phyloP scores from a whole-genome alignment of 257 asterid genomes.

The Scutellaria minor region DNA sequence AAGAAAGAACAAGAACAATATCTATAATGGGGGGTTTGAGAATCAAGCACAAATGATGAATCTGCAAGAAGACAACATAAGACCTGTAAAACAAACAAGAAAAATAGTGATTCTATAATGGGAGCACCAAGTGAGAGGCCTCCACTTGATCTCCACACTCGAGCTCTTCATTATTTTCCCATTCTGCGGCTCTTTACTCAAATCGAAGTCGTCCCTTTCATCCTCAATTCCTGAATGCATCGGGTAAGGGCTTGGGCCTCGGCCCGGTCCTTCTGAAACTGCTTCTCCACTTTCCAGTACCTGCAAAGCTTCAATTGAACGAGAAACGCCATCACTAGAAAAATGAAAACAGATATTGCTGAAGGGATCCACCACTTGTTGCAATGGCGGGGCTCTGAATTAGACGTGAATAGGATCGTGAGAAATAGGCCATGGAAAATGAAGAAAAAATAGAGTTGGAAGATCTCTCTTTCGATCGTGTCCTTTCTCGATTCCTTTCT shows the following conservation, averaged over 20 bases:
- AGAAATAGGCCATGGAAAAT: conserved; percentile 72
- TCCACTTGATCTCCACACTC: too few species aligned
- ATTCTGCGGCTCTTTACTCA: too few species aligned
- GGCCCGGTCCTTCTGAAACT: conserved; percentile 69
- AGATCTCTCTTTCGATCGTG: conserved; percentile 61
- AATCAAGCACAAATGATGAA: too few species aligned
- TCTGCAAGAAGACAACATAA: too few species aligned
- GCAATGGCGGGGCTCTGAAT: conserved; percentile 39
- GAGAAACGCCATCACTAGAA: conserved; percentile 50
- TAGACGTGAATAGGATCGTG: conserved; percentile 68
- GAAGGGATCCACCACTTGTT: conserved; percentile 85
- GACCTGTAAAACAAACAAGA: too few species aligned
- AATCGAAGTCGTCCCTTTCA: too few species aligned
- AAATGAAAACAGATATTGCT: conserved; percentile 48
- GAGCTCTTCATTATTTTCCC: too few species aligned
- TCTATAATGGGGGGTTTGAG: too few species aligned
- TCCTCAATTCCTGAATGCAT: conserved; percentile 88
- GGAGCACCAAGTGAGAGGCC: too few species aligned
- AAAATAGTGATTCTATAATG: too few species aligned
- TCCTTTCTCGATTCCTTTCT: conserved; percentile 70
- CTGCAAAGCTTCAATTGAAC: conserved; percentile 75
- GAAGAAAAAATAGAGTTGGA: conserved; percentile 76
- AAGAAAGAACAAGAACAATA: neutral
- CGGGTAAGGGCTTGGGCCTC: conserved; percentile 71
- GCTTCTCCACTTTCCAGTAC: conserved; percentile 76